Evolutionary conservation across 805 yeast species (phyloP), one percentile per base, ranked within the genome.

Genomic region (Hanseniaspora pseudoguilliermondii): DNA sequence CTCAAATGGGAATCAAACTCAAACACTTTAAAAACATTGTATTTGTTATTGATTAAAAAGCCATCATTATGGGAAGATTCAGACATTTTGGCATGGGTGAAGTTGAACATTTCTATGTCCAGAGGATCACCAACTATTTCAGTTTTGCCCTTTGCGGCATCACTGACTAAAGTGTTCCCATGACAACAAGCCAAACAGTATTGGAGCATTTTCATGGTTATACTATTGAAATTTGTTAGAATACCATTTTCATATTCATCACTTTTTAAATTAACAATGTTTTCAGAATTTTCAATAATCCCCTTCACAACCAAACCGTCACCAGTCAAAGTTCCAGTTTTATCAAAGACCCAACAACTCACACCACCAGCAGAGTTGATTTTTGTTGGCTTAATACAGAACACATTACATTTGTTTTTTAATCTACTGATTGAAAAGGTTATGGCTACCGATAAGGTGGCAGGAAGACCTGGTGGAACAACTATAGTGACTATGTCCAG

Each of bases 381-480:
- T 58, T 96, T 77, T 1, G 93, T 86, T 2, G 99, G 98, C 1
- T 96, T 81, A 56, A 91, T 91, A 68, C 98, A 93, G 63, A 83
- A 93, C 1, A 95, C 82, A 23, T 46, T 46, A 42, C 78, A 73
- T 58, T 78, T 77, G 58, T 75, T 70, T 59, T 87, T 81, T 59
- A 93, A 73, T 59, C 97, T 75, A 34, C 81, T 74, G 27, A 93
- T 70, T 0, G 98, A 95, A 72, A 93, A 90, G 60, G 91, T 87
- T 0, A 97, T 90, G 20, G 98, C 99, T 58, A 93, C 91, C 0
- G 98, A 89, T 59, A 93, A 72, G 0, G 99, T 93, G 0, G 98
- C 98, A 0, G 99, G 99, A 47, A 93, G 75, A 0, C 98, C 98
- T 0, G 99, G 99, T 1, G 99, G 99, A 1, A 93, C 96, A 7